Conservation (phyloP, 345 rosid species). For the Microcos paniculata region DNA sequence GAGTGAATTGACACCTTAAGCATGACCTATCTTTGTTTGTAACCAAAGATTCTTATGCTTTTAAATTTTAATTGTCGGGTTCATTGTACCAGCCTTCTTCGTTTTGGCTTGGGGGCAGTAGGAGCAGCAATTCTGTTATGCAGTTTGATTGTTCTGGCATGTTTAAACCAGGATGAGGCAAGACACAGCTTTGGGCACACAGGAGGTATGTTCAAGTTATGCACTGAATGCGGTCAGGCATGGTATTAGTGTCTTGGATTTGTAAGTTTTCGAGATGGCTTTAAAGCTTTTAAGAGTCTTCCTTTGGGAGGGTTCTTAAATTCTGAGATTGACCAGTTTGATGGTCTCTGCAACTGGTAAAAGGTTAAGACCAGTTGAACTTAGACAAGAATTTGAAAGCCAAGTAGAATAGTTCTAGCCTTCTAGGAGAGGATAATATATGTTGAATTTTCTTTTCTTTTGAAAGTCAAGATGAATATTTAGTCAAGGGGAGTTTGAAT, state of each 20-base stretch:
- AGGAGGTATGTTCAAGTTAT: slow-evolving; percentile 44
- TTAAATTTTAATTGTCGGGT: not conserved
- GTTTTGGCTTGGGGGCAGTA: slow-evolving; percentile 38
- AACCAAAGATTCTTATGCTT: not conserved
- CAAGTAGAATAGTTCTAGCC: not conserved
- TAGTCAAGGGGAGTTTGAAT: not conserved
- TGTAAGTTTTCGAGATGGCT: not conserved
- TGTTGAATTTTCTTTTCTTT: not conserved
- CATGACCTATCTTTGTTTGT: not conserved
- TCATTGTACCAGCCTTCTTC: slow-evolving; percentile 39
- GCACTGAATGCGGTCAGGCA: not conserved
- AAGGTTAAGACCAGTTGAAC: not conserved
- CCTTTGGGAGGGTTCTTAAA: not conserved
- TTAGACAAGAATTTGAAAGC: not conserved
- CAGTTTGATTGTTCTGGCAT: slow-evolving; percentile 56
- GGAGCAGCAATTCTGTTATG: slow-evolving; percentile 58
- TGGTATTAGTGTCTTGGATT: not conserved
- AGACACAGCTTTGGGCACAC: slow-evolving; percentile 65
- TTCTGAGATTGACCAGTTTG: not conserved
- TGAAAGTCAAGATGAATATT: not conserved
- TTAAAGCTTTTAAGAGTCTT: not conserved
- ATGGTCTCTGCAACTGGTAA: not conserved
- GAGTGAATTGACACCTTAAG: not conserved
- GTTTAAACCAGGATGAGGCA: slow-evolving; percentile 57
- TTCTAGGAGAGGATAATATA: not conserved